phyloP scores from a whole-genome alignment of 345 rosid species.

The Sapria himalayana region DNA sequence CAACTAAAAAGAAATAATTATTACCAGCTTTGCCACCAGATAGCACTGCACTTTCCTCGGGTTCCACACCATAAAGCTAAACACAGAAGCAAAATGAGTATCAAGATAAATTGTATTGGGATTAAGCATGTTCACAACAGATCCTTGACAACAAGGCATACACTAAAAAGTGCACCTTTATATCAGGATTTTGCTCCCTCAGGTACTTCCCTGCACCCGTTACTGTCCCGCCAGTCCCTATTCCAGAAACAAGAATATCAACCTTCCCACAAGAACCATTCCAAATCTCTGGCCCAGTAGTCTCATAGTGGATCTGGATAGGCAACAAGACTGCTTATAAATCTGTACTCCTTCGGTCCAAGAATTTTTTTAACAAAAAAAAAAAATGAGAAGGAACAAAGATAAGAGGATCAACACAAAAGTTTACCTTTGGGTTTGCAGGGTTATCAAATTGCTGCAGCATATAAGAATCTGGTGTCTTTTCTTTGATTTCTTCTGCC shows the following conservation, averaged over 20 bases:
- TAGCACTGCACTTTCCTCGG: constrained; percentile 59
- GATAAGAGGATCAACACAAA: not conserved
- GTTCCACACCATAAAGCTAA: constrained; percentile 70
- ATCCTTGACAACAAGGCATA: not conserved
- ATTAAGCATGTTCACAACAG: not conserved
- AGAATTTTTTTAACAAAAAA: constrained; percentile 3
- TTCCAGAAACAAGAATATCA: constrained; percentile 76
- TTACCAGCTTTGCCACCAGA: constrained; percentile 86
- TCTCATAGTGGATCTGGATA: constrained; percentile 59
- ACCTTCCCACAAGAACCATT: constrained; percentile 59
- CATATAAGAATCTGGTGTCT: constrained; percentile 62
- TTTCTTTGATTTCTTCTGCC: constrained; percentile 64
- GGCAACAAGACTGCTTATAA: not conserved
- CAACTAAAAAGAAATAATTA: not conserved
- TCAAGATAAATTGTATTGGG: not conserved
- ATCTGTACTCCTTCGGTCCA: not conserved
- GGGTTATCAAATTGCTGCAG: constrained; percentile 85
- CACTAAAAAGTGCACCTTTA: constrained; percentile 28
- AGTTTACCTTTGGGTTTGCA: constrained; percentile 67
- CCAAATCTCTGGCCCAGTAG: constrained; percentile 95
- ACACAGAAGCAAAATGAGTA: constrained; percentile 6
- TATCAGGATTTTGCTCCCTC: constrained; percentile 50
- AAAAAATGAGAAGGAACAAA: not conserved
- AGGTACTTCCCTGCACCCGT: constrained; percentile 79
- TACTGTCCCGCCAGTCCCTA: constrained; percentile 89